These are phyloP conservation scores for Jatropha podagrica DNA, from an alignment of 441 rosid species.

Conservation along the genomic window DNA sequence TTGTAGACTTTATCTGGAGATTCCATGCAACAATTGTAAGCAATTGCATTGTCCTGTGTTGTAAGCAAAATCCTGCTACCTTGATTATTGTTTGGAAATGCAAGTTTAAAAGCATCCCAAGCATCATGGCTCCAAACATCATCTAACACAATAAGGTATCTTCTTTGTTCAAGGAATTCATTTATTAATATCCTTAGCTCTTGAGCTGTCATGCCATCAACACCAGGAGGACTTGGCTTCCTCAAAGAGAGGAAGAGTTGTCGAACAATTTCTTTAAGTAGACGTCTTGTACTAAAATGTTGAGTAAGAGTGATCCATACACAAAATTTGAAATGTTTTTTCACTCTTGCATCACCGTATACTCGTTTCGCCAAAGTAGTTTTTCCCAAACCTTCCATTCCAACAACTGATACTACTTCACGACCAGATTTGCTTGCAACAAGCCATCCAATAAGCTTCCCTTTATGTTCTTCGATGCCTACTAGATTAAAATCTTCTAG, in stretches of 20 bases:
- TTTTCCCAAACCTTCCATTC: conserved; percentile 34
- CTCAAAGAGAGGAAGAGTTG: not conserved
- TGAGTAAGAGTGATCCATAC: conserved; percentile 24
- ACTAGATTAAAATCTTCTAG: conserved; percentile 27
- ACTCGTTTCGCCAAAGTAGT: conserved; percentile 26
- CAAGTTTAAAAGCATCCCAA: not conserved
- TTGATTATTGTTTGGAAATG: not conserved
- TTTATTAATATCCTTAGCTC: not conserved
- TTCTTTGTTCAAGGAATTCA: not conserved
- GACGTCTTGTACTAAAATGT: not conserved
- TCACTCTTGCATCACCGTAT: conserved; percentile 17
- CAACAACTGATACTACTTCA: conserved; percentile 25
- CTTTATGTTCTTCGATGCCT: conserved; percentile 28
- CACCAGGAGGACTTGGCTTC: not conserved
- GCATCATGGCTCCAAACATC: not conserved
- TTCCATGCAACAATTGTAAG: not conserved
- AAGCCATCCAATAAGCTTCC: conserved; percentile 21
- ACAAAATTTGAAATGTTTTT: conserved; percentile 11
- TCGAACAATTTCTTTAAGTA: not conserved
- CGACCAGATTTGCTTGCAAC: conserved; percentile 8
- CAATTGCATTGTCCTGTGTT: conserved; percentile 3
- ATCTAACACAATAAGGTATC: conserved; percentile 11
- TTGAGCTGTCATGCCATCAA: not conserved
- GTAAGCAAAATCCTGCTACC: conserved; percentile 8
- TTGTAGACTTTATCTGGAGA: not conserved